Conservation (phyloP, 2,329 filamentous ascomycete genomes). For the Trichoderma pleuroti region DNA sequence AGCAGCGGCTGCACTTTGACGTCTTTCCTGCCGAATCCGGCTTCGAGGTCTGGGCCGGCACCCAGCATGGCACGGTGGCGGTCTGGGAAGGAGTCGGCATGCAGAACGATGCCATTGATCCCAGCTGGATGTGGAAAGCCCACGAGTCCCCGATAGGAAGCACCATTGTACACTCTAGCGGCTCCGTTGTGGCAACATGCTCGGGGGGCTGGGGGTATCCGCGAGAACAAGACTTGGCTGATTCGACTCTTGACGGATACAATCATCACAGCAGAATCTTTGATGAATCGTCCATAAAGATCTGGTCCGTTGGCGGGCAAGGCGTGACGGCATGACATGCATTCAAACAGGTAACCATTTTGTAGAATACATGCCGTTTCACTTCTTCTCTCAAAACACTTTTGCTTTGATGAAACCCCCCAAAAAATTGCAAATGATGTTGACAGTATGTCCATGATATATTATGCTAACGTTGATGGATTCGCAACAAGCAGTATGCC, state of each 20-base stretch:
- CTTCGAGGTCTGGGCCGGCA: conserved; percentile 63
- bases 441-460: not conserved
- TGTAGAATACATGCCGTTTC: not conserved
- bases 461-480: not conserved
- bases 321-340: not conserved
- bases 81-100: conserved; percentile 58
- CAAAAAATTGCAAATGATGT: not conserved
- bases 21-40: conserved; percentile 44
- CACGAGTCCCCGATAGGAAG: conserved; percentile 48
- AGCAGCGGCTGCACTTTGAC: conserved; percentile 56
- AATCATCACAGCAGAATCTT: conserved; percentile 9
- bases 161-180: conserved; percentile 50
- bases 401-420: not conserved
- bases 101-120: conserved; percentile 41
- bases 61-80: conserved; percentile 50
- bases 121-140: conserved; percentile 50
- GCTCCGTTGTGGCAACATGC: conserved; percentile 55
- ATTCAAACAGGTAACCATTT: not conserved
- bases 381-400: not conserved
- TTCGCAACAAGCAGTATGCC: not conserved
- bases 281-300: conserved; percentile 25
- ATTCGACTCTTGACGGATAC: not conserved
- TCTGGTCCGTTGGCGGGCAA: conserved; percentile 24
- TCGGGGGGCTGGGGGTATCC: conserved; percentile 50
- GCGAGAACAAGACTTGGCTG: not conserved